Conservation (phyloP, 352 stramenopile genomes). For the Paralagenidium karlingii region DNA sequence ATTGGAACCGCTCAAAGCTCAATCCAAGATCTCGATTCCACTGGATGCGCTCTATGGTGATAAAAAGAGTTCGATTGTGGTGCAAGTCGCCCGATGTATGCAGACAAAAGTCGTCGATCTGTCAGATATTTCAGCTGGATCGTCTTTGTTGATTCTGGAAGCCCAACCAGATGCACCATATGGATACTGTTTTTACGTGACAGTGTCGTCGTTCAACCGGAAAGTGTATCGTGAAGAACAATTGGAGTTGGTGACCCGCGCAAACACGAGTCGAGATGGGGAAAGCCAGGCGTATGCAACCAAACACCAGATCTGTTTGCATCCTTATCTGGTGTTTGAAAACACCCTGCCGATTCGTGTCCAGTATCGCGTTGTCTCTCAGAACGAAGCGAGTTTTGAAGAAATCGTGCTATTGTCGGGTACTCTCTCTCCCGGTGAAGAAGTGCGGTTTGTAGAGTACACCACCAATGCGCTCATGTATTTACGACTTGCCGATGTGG, state of each 20-base stretch:
- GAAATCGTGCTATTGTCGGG: constrained; percentile 33
- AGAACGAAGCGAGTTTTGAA: constrained; percentile 7
- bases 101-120: constrained; percentile 70
- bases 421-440: constrained; percentile 69
- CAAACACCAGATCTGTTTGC: constrained; percentile 79
- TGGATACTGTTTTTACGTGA: constrained; percentile 80
- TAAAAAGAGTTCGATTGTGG: constrained; percentile 63
- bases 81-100: constrained; percentile 79
- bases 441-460: constrained; percentile 75
- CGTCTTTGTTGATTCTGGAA: constrained; percentile 56
- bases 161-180: constrained; percentile 34
- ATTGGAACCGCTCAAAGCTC: constrained; percentile 5
- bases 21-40: constrained; percentile 63
- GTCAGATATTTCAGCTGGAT: constrained; percentile 38
- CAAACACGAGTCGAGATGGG: constrained; percentile 25
- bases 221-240: constrained; percentile 85
- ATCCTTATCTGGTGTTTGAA: constrained; percentile 77
- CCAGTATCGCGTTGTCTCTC: constrained; percentile 60
- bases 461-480: constrained; percentile 57
- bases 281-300: constrained; percentile 70
- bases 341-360: constrained; percentile 81
- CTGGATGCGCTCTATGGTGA: constrained; percentile 70
- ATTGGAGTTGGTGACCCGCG: constrained; percentile 52
- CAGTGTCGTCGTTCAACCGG: constrained; percentile 63
- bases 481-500: constrained; percentile 72